Conservation (phyloP, 805 yeast species). For the Saturnispora dispora region DNA sequence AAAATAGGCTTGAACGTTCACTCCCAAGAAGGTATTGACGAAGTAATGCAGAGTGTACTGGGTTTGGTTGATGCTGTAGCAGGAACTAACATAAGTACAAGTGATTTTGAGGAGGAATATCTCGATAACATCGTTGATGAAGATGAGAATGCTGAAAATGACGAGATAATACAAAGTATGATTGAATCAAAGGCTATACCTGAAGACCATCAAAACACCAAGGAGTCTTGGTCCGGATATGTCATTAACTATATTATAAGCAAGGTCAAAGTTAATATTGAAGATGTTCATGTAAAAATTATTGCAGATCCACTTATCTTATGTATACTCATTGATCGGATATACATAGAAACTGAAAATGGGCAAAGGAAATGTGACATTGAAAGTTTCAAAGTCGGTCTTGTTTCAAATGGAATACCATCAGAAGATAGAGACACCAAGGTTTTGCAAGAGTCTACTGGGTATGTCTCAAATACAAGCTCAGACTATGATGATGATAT, state of each 20-base stretch:
- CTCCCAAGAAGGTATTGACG: constrained; percentile 44
- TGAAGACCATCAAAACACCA: background rate
- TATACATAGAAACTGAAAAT: constrained; percentile 32
- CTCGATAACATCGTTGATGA: constrained; percentile 25
- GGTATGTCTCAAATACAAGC: constrained; percentile 8
- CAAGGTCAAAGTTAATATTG: constrained; percentile 43
- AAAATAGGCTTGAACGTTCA: constrained; percentile 4
- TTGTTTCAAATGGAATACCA: constrained; percentile 33
- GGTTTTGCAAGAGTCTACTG: background rate
- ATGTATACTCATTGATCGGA: constrained; percentile 27
- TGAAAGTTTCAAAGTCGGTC: constrained; percentile 32
- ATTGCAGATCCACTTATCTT: constrained; percentile 37
- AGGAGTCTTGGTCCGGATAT: constrained; percentile 26
- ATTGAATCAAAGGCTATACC: constrained; percentile 2
- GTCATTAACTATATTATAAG: constrained; percentile 64
- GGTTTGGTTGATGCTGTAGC: constrained; percentile 33
- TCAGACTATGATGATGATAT: constrained; percentile 30
- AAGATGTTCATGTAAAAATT: constrained; percentile 38
- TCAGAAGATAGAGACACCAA: constrained; percentile 18
- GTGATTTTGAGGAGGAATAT: background rate
- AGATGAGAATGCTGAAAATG: constrained; percentile 11
- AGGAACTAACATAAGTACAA: constrained; percentile 19
- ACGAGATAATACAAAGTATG: constrained; percentile 5
- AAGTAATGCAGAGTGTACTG: constrained; percentile 54
- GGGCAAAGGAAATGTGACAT: constrained; percentile 37